These are phyloP conservation scores for Rheum nobile DNA, from an alignment of 148 eudicot genomes.

Conservation along the genomic window DNA sequence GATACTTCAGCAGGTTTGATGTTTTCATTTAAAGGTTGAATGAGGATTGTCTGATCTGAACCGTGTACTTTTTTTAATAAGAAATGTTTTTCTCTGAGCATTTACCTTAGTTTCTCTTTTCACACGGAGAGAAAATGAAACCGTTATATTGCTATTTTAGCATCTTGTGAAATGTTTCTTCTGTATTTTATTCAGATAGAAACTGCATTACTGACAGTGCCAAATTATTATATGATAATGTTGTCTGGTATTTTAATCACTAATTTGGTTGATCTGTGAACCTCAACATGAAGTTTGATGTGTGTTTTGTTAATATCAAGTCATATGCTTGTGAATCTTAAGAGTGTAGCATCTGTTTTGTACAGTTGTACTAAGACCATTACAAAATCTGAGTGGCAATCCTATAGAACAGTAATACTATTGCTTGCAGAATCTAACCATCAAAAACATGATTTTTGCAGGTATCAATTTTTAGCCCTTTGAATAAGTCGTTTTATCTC, in stretches of 20 bases:
- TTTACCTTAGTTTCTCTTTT: neutral
- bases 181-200: neutral
- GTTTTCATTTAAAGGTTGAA: neutral
- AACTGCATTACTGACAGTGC: neutral
- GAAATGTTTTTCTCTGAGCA: neutral
- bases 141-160: neutral
- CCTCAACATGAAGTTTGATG: neutral
- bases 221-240: neutral
- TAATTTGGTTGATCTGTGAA: neutral
- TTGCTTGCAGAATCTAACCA: neutral
- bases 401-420: neutral
- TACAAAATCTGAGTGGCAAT: neutral
- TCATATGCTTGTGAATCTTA: neutral
- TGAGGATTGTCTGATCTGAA: neutral
- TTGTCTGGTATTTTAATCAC: neutral
- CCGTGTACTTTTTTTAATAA: neutral
- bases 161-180: neutral
- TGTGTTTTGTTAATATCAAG: neutral
- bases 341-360: neutral
- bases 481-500: conserved; percentile 40
- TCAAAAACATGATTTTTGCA: conserved; percentile 19
- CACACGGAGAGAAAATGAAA: neutral
- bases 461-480: conserved; percentile 65
- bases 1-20: conserved; percentile 58
- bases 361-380: neutral